Base-by-base conservation (phyloP, 2,329 filamentous ascomycete species). In the Coniella vitis region DNA sequence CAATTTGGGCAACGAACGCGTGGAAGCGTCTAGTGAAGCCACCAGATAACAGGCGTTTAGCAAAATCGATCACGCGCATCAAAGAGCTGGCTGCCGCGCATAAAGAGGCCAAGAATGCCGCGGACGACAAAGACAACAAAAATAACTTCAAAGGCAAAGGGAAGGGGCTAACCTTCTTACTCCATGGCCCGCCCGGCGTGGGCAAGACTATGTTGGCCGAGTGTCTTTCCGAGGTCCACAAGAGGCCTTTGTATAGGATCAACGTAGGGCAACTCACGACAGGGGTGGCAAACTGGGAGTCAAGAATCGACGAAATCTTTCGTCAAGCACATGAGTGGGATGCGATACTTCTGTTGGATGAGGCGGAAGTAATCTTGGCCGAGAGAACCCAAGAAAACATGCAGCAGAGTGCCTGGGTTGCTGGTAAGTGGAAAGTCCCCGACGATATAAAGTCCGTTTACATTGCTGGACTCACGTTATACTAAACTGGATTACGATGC, bases 311-410 rank as follows among this genome's bases (percentile, higher is more conserved):
- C 9, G 22, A 37, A 4, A 19, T 38, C 3, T 46, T 46, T 21
- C 32, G 35, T 8, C 22, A 19, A 21, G 44, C 44, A 4, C 16
- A 35, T 29, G 12, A 22, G 8, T 46, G 44, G 44, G 44, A 46
- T n/a, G 44, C 44, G 17, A 46, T 46, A 19, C 44, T 46, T n/a
- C 44, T 46, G 16, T 19, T 46, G 34, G 44, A 46, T 25, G 44
- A 46, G 35, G 44, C 44, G 2, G 44, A 46, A 16, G 44, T 46
- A 3, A 31, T 46, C 16, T 25, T 46, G 19, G 44, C 39, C 8
- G 39, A 41, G 20, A 41, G 39, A 16, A 41, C 39, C n/a, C 39
- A 41, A 41, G 39, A 41, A 7, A 41, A 41, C 17, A 41, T 41
- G 39, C 20, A 29, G 20, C 21, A 29, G 39, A 41, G 39, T 16